A percentile compares a stretch with the other conserved stretches of the same genome.
Conservation (phyloP, 495 filamentous ascomycete genomes). For the Penicillium herquei region DNA sequence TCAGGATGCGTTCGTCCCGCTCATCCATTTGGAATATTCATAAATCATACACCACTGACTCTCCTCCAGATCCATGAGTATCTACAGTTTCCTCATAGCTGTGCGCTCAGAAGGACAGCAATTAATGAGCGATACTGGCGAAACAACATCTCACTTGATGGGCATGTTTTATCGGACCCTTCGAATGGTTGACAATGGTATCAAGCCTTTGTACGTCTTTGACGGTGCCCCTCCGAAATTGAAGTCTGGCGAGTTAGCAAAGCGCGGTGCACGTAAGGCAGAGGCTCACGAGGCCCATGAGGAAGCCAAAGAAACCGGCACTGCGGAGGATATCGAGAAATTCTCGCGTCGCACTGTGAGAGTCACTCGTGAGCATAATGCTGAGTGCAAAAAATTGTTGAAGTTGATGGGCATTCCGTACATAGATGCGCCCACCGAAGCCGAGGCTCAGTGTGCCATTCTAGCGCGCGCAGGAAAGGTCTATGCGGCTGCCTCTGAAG, state of each 20-base stretch:
- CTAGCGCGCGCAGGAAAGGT: constrained; percentile 92
- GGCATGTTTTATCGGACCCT: constrained; percentile 99
- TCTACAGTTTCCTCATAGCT: constrained; percentile 97
- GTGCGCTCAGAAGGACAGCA: constrained; percentile 96
- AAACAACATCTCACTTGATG: constrained; percentile 97
- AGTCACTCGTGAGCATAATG: constrained; percentile 95
- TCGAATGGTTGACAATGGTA: constrained; percentile 96
- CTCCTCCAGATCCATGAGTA: constrained; percentile 82
- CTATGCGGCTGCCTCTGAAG: constrained; percentile 93
- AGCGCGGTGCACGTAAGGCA: constrained; percentile 85
- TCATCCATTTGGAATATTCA: constrained; percentile 1
- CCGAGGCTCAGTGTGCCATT: constrained; percentile 93
- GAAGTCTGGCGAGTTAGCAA: constrained; percentile 93
- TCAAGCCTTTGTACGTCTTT: constrained; percentile 97
- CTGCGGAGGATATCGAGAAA: constrained; percentile 95
- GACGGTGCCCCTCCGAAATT: constrained; percentile 95
- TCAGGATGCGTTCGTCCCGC: constrained; percentile 77
- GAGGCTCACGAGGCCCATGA: constrained; percentile 85
- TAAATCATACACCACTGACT: constrained; percentile 15
- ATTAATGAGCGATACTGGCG: constrained; percentile 87
- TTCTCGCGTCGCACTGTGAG: constrained; percentile 92
- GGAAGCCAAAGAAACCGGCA: constrained; percentile 96
- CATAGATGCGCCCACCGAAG: constrained; percentile 93
- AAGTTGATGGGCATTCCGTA: constrained; percentile 95
- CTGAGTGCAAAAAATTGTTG: constrained; percentile 85